A percentile compares a stretch with the other conserved stretches of the same genome.
Conservation (phyloP, 2,329 filamentous ascomycete species). For the Fusarium siculi region DNA sequence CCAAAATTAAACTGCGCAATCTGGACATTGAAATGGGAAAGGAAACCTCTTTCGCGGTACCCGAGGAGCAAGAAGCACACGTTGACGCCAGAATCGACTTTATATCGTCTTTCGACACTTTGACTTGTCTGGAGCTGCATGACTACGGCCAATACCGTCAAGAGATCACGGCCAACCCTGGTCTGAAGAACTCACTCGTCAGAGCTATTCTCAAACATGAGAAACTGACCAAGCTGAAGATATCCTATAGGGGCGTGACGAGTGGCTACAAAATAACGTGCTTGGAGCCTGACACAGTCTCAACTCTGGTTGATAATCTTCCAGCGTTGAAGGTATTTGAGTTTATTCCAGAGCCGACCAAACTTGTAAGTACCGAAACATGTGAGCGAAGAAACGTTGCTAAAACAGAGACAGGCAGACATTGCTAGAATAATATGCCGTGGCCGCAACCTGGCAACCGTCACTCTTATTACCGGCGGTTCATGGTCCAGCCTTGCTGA, state of each 20-base stretch:
- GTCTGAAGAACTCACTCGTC: constrained; percentile 4
- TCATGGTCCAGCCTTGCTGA: neutral
- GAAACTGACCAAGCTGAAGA: constrained; percentile 14
- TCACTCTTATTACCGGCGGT: constrained; percentile 6
- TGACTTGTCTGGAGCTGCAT: constrained; percentile 12
- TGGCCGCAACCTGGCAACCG: neutral
- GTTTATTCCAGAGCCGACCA: constrained; percentile 5
- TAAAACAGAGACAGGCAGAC: neutral
- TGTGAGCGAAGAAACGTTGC: neutral
- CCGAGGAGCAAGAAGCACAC: neutral
- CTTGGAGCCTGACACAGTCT: constrained; percentile 15
- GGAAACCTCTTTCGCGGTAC: neutral
- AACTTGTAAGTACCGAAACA: constrained; percentile 6
- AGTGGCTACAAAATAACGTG: constrained; percentile 1
- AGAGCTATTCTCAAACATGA: constrained; percentile 31
- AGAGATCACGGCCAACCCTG: neutral
- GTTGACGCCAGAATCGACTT: constrained; percentile 4
- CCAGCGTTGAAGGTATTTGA: constrained; percentile 9
- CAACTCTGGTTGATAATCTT: constrained; percentile 17
- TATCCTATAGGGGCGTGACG: neutral
- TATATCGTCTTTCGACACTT: constrained; percentile 29
- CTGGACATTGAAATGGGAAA: neutral
- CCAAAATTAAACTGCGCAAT: neutral
- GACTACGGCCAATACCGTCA: constrained; percentile 1
- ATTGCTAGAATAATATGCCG: constrained; percentile 16